phyloP scores from a whole-genome alignment of 345 rosid genomes.

The Syzygium aromaticum region DNA sequence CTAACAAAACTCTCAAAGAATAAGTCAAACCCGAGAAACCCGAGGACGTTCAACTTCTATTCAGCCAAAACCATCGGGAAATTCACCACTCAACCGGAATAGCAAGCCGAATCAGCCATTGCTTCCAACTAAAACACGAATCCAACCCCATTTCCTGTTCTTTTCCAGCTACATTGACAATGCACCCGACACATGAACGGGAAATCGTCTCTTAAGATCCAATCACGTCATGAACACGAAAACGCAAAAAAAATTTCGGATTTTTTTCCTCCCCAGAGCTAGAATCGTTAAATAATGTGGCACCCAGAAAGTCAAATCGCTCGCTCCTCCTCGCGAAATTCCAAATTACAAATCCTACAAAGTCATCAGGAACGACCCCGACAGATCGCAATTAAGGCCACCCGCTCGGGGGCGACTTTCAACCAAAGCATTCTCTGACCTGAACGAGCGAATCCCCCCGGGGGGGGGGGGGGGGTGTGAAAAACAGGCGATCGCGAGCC shows the following conservation, averaged over 20 bases:
- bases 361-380: neutral
- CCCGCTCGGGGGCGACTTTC: neutral
- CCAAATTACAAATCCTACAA: neutral
- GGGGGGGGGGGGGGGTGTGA: no score
- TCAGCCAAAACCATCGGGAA: neutral
- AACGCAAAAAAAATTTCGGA: neutral
- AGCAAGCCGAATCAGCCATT: neutral
- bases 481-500: neutral
- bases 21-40: neutral
- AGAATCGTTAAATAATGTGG: neutral
- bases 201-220: neutral
- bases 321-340: neutral
- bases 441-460: neutral
- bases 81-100: neutral
- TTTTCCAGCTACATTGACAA: neutral
- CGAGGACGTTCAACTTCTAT: neutral
- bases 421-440: neutral
- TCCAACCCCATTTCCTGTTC: neutral
- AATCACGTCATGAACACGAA: neutral
- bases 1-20: neutral
- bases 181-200: neutral
- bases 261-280: neutral
- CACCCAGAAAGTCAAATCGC: neutral
- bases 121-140: neutral
- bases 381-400: neutral